Conservation (phyloP, 2,329 filamentous ascomycete species). For the Albifimbria verrucaria region DNA sequence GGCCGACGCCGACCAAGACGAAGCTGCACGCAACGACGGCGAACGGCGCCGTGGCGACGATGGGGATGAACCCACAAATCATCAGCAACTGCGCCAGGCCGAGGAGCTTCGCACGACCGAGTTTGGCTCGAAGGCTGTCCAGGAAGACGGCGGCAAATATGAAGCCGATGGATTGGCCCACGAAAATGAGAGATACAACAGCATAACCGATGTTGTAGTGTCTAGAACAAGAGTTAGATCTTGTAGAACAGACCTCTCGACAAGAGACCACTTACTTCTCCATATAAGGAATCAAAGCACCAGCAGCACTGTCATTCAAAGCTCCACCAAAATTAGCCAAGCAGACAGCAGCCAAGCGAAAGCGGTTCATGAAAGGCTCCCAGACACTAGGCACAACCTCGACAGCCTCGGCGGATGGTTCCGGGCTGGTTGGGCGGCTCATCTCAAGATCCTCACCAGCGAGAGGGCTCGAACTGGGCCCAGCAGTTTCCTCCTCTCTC, state of each 20-base stretch:
- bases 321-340: conserved; percentile 67
- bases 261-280: conserved; percentile 47
- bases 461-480: conserved; percentile 9
- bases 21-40: conserved; percentile 64
- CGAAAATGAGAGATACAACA: conserved; percentile 77
- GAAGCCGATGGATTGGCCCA: conserved; percentile 74
- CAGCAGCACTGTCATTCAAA: conserved; percentile 71
- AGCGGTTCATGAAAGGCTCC: conserved; percentile 66
- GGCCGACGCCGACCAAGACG: conserved; percentile 62
- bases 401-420: conserved; percentile 30
- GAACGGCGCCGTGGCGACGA: conserved; percentile 69
- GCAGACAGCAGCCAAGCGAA: conserved; percentile 61
- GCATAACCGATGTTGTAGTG: conserved; percentile 74
- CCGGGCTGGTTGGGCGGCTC: conserved; percentile 49
- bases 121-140: conserved; percentile 57
- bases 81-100: conserved; percentile 56
- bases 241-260: not conserved
- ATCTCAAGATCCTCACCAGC: conserved; percentile 42
- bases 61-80: conserved; percentile 58
- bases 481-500: conserved; percentile 3
- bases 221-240: conserved; percentile 24
- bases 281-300: conserved; percentile 78
- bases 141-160: conserved; percentile 68
- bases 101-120: conserved; percentile 65
- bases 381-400: conserved; percentile 55